Conservation (phyloP, 306 rosid species). For the Acmispon strigosus region DNA sequence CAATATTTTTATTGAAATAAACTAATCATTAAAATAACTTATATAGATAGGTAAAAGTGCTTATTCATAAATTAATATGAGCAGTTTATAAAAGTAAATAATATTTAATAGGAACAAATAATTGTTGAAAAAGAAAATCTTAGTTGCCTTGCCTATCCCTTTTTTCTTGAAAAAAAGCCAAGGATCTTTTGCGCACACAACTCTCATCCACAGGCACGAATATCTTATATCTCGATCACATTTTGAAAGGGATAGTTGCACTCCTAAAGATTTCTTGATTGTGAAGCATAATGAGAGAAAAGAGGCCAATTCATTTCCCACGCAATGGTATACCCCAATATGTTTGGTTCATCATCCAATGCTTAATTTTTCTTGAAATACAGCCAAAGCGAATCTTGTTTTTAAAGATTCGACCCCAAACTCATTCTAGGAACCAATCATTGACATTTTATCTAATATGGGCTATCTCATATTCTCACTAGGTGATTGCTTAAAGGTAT, state of each 20-base stretch:
- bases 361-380: constrained; percentile 12
- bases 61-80: too few relatives aligned
- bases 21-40: too few relatives aligned
- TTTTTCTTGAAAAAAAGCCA: not conserved
- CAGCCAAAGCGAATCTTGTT: constrained; percentile 15
- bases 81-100: too few relatives aligned
- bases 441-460: not conserved
- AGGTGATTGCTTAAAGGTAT: constrained; percentile 25
- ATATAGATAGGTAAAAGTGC: too few relatives aligned
- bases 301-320: constrained; percentile 1
- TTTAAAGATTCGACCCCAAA: constrained; percentile 22
- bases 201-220: not conserved
- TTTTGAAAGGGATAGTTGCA: constrained; percentile 7
- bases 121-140: too few relatives aligned
- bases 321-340: not conserved
- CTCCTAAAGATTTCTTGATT: not conserved
- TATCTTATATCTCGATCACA: not conserved
- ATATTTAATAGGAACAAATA: too few relatives aligned
- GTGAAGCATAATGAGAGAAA: constrained; percentile 9
- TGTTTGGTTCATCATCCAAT: constrained; percentile 3
- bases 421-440: constrained; percentile 11
- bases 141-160: not conserved
- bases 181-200: not conserved
- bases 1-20: too few relatives aligned
- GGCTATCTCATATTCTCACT: constrained; percentile 19